Evolutionary conservation across 1,139 yeast genomes (phyloP), one percentile per base, ranked within the genome.

Genomic region (Komagataea norvegica): DNA sequence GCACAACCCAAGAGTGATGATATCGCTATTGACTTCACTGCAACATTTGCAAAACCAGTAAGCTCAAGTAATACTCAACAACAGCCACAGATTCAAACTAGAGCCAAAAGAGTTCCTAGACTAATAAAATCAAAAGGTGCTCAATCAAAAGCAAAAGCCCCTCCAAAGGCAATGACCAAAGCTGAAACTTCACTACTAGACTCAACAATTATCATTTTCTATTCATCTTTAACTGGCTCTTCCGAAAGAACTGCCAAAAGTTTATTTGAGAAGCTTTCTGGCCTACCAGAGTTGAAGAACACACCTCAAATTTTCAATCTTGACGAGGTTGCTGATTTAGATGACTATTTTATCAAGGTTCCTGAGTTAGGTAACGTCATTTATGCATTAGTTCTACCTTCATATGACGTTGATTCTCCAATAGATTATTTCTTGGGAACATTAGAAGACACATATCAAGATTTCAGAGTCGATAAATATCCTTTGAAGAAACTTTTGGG

Each of bases 371-470:
- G 61, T 7, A 63, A 68, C 26, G 67, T 76, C 31, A 63, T 85
- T n/a, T 88, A 86, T 53, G 56, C 89, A 18, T 52, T 88, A 46
- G 86, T 88, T 13, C 67, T 88, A 21, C 97, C 97, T 3, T 86
- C 96, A 0, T 88, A 88, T 56, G 96, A 87, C 51, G 84, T 89
- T 0, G 96, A 88, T 59, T 84, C 94, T 2, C 96, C 96, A 9
- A 71, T 89, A 33, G 97, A 88, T 59, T 88, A 79, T 56, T 87
- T 87, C 59, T 65, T 88, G 42, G 94, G 86, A 54, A 80, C 85
- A 37, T 67, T 88, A 50, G 70, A 75, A 45, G 96, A 88, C 41
- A 86, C 93, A 1, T 77, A 76, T 46, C 80, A 82, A 46, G 96
- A 88, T 58, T 87, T 86, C 64, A 69, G 96, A 49, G 74, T 88